Base-by-base conservation (phyloP, 2,329 filamentous ascomycete species). In the Rhytidhysteron rufulum region DNA sequence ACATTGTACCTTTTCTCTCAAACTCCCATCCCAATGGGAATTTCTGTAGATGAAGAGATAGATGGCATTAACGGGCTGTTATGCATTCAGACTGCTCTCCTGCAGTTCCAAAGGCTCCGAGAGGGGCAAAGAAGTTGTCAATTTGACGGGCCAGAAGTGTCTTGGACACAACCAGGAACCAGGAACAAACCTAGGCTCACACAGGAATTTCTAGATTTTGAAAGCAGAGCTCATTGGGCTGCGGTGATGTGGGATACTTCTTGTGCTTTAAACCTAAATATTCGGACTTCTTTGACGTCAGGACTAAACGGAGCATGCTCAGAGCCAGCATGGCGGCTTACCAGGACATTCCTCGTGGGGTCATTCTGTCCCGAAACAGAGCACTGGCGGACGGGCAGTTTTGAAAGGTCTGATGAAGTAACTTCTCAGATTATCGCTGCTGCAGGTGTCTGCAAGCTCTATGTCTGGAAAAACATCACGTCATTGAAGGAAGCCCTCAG, bases 221-320 rank as follows among this genome's bases (percentile, higher is more conserved):
- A 48, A 30, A 48, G 34, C 31, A 45, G 40, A 37, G 45, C 38
- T 2, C 43, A 48, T 32, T 48, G 40, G 42, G 43, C 45, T 15
- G 43, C 40, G 13, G 32, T 48, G 2, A 42, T 43, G 16, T 48
- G 42, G 37, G 45, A 48, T 25, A 45, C 42, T 3, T 33, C 37
- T 13, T 27, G 31, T 18, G 35, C 45, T 16, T 15, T 45, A 10
- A 36, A 15, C n/a, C 22, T 17, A 10, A 41, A 45, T 11, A 25
- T 39, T 18, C 24, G 45, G 25, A 43, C 42, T n/a, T 41, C 31
- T 20, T 17, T 48, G 16, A 45, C 45, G 2, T 48, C 45, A n/a
- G 45, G 44, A 10, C 24, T 44, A 9, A 41, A 42, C 16, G 44
- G 44, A 4, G 41, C 39, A 19, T 43, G 41, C 22, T 16, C 39